A percentile compares a stretch with the other conserved stretches of the same genome.
phyloP scores from a whole-genome alignment of 306 rosid species.

The Lagenaria siceraria region DNA sequence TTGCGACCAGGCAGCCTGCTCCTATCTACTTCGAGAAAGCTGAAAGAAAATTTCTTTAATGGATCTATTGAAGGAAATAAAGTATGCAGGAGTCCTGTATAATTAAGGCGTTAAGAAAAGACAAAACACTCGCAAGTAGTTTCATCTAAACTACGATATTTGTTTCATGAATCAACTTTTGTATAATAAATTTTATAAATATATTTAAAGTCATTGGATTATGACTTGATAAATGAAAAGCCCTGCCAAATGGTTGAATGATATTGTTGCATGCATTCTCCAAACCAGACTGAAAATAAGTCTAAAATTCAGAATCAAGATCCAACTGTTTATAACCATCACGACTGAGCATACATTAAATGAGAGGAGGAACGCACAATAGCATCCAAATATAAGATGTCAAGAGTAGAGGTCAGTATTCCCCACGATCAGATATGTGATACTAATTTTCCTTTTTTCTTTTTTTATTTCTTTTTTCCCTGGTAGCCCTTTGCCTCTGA shows the following conservation, averaged over 20 bases:
- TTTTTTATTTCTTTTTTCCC: neutral
- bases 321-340: neutral
- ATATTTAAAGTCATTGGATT: neutral
- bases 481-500: neutral
- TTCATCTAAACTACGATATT: slow-evolving; percentile 2
- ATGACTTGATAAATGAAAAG: neutral
- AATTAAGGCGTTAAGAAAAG: neutral
- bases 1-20: neutral
- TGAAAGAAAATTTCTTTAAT: neutral
- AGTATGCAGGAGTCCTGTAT: neutral
- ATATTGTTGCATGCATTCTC: neutral
- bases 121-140: neutral
- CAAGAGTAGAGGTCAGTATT: neutral
- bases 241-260: neutral
- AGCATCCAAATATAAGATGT: neutral
- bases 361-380: neutral
- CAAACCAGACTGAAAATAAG: neutral
- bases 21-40: neutral
- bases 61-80: neutral
- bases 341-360: neutral
- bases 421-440: neutral
- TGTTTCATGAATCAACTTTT: neutral
- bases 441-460: neutral
- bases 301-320: neutral
- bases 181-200: neutral